These are phyloP conservation scores for Coemansia pectinata DNA, from an alignment of 192 early-diverging fungal genomes.

Conservation along the genomic window DNA sequence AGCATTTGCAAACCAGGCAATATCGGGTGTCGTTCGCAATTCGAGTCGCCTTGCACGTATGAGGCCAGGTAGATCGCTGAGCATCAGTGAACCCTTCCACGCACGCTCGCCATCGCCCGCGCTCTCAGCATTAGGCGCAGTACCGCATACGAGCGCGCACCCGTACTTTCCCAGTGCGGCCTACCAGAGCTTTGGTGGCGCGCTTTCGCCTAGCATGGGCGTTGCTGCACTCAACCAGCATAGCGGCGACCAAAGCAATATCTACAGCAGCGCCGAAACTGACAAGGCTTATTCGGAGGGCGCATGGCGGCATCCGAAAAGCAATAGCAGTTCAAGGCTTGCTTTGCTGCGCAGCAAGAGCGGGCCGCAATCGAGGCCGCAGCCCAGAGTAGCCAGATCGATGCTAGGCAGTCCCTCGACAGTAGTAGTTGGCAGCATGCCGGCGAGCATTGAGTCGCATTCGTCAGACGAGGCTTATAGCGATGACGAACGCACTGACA, in stretches of 20 bases:
- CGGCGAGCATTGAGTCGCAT: constrained; percentile 5
- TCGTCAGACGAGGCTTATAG: constrained; percentile 22
- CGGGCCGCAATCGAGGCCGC: background rate
- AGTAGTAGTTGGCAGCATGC: background rate
- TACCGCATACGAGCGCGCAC: constrained; percentile 11
- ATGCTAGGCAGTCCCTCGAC: constrained; percentile 3
- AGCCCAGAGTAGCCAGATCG: background rate
- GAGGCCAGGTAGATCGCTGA: constrained; percentile 32
- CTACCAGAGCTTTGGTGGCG: constrained; percentile 1
- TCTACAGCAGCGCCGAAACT: background rate
- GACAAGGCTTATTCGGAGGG: background rate
- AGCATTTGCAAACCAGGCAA: background rate
- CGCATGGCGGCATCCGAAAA: background rate
- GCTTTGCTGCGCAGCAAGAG: constrained; percentile 5
- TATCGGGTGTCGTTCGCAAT: constrained; percentile 3
- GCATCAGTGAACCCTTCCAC: constrained; percentile 25
- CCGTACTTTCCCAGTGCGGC: constrained; percentile 13
- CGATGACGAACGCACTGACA: constrained; percentile 10
- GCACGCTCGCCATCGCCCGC: constrained; percentile 31
- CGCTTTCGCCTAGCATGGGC: background rate
- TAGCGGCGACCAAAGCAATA: background rate
- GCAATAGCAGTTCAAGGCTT: background rate
- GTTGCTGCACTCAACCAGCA: background rate
- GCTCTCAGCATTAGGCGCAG: constrained; percentile 6
- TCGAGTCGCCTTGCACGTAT: constrained; percentile 11